These are phyloP conservation scores for Kingdonia uniflora DNA, from an alignment of 164 flowering plant genomes.

Conservation along the genomic window DNA sequence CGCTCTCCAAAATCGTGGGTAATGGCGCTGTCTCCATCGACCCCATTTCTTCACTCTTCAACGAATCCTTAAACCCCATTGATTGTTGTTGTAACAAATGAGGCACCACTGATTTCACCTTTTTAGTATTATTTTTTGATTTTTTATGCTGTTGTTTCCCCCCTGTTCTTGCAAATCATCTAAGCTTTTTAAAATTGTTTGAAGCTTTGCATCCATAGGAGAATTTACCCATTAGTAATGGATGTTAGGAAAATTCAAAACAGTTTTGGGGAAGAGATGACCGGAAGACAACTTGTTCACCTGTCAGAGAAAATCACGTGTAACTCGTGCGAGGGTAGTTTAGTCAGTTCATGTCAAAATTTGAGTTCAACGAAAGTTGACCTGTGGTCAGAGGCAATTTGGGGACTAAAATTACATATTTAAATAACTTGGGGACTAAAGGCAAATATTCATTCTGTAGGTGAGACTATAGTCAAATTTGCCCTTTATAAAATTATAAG, in stretches of 20 bases:
- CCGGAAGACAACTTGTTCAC: too few relatives aligned
- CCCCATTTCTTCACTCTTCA: conserved; percentile 36
- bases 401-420: too few relatives aligned
- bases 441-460: too few relatives aligned
- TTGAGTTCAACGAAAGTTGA: too few relatives aligned
- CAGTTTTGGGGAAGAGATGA: too few relatives aligned
- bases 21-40: conserved; percentile 12
- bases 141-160: conserved; percentile 10
- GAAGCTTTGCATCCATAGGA: conserved; percentile 76
- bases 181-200: conserved; percentile 60
- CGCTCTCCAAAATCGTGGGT: conserved; percentile 26
- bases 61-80: not conserved
- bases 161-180: conserved; percentile 33
- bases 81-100: not conserved
- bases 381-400: too few relatives aligned
- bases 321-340: too few relatives aligned
- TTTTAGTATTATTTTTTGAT: not conserved
- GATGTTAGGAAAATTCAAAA: conserved; percentile 78
- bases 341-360: too few relatives aligned
- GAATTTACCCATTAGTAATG: conserved; percentile 58
- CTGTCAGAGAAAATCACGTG: too few relatives aligned
- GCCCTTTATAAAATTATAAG: too few relatives aligned
- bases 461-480: too few relatives aligned
- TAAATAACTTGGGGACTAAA: too few relatives aligned
- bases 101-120: not conserved